These are phyloP conservation scores for Hypoxylon fragiforme DNA, from an alignment of 495 filamentous ascomycete species.

Conservation along the genomic window DNA sequence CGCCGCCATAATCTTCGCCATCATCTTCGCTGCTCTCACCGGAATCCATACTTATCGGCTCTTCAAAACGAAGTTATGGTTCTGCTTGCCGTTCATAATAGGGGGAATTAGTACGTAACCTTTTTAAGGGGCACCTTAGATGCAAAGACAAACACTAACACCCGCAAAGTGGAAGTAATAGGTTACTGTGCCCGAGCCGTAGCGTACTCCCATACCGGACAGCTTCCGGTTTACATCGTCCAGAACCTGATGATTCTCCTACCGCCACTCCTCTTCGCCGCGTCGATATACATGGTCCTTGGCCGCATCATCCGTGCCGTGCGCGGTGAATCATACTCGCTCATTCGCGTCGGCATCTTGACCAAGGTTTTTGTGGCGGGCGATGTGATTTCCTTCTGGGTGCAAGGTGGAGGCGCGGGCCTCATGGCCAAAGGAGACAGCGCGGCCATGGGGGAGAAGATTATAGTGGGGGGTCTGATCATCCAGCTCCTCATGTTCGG, in stretches of 20 bases:
- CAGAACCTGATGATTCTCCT: conserved; percentile 43
- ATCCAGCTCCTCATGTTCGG: conserved; percentile 57
- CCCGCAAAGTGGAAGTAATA: conserved; percentile 48
- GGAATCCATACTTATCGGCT: conserved; percentile 51
- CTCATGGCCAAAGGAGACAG: conserved; percentile 37
- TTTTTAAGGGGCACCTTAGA: not conserved
- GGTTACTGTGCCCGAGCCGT: conserved; percentile 48
- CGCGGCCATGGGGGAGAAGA: conserved; percentile 43
- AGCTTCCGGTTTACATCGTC: conserved; percentile 25
- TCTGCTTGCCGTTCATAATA: conserved; percentile 59
- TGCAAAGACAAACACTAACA: conserved; percentile 2
- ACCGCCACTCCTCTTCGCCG: conserved; percentile 47
- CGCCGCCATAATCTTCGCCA: conserved; percentile 54
- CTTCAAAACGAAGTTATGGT: conserved; percentile 51
- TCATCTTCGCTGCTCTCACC: conserved; percentile 52
- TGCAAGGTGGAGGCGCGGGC: conserved; percentile 44
- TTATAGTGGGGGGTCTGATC: conserved; percentile 50
- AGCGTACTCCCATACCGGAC: conserved; percentile 23
- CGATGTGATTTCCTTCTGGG: conserved; percentile 49
- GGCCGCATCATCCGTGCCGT: conserved; percentile 47
- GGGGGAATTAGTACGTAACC: conserved; percentile 54
- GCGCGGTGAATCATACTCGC: conserved; percentile 45
- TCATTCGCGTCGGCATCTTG: conserved; percentile 43
- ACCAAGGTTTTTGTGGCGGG: conserved; percentile 51
- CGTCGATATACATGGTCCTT: conserved; percentile 51